Conservation (phyloP, 225 moss, liverwort and hornwort species). For the Physcomitrellopsis africana region DNA sequence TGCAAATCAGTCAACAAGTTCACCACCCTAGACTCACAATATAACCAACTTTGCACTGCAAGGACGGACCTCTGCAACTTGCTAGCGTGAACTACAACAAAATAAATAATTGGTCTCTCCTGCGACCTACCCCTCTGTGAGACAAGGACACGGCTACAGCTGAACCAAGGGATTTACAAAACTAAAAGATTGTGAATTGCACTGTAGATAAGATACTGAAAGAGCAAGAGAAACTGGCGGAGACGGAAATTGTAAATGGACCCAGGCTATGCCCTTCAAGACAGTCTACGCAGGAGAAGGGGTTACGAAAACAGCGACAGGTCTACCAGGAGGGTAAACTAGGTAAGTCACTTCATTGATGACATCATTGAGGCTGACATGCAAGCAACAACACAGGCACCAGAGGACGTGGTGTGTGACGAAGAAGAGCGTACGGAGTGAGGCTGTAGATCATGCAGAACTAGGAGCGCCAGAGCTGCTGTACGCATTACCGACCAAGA, state of each 20-base stretch:
- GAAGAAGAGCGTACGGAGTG: not conserved
- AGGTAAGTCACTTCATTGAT: conserved; percentile 18
- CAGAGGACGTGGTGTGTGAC: not conserved
- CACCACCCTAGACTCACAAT: conserved; percentile 27
- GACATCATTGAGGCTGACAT: conserved; percentile 27
- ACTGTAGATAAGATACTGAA: conserved; percentile 26
- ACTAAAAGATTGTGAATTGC: conserved; percentile 1
- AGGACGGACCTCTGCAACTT: conserved; percentile 14
- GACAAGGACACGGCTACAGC: conserved; percentile 7
- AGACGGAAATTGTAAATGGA: conserved; percentile 22
- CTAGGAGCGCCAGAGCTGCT: conserved; percentile 26
- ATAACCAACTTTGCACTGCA: conserved; percentile 27
- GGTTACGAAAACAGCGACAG: not conserved
- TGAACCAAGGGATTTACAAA: conserved; percentile 8
- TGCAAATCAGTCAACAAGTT: conserved; percentile 36
- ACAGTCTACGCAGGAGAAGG: conserved; percentile 29
- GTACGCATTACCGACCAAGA: conserved; percentile 37
- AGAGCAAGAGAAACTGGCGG: conserved; percentile 27
- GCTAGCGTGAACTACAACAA: not conserved
- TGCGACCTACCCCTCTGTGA: conserved; percentile 18
- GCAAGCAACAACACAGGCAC: conserved; percentile 6
- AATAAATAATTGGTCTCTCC: conserved; percentile 10
- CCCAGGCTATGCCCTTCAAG: not conserved
- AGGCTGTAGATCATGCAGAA: not conserved
- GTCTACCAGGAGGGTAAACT: conserved; percentile 15